These are phyloP conservation scores for Solanum pennellii DNA, from an alignment of 257 asterid species.

Conservation along the genomic window DNA sequence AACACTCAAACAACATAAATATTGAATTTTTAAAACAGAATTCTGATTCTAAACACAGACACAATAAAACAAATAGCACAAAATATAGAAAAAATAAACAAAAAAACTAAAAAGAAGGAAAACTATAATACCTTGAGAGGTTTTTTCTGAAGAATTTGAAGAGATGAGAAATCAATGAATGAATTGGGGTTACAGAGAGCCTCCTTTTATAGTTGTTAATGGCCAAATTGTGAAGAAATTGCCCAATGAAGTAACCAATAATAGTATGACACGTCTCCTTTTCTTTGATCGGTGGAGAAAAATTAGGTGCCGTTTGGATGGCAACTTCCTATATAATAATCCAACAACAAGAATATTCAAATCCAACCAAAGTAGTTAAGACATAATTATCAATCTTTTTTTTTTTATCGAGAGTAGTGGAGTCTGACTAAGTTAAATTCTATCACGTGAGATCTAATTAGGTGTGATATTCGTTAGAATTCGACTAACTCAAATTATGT, in stretches of 20 bases:
- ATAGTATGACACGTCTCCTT: neutral
- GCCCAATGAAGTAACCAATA: neutral
- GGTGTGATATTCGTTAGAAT: neutral
- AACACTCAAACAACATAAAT: neutral
- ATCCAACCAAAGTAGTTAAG: neutral
- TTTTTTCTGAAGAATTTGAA: neutral
- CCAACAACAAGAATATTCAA: neutral
- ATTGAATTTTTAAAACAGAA: neutral
- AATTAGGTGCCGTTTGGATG: neutral
- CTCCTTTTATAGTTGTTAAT: slow-evolving; percentile 11
- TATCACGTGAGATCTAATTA: too few relatives aligned
- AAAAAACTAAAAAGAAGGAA: too few relatives aligned
- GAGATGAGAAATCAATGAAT: neutral
- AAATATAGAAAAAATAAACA: neutral
- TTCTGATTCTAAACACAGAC: neutral
- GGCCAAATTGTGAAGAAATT: slow-evolving; percentile 10
- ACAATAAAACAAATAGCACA: neutral
- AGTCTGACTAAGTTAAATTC: neutral
- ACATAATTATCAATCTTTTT: neutral
- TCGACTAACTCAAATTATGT: too few relatives aligned
- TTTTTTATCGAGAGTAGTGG: accelerated
- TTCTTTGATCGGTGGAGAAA: slow-evolving; percentile 4
- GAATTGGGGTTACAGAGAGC: neutral
- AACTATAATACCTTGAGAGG: neutral
- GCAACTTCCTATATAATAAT: neutral